Evolutionary conservation across 371 early-diverging fungal genomes (phyloP).

Genomic region (Entomophthora muscae): DNA sequence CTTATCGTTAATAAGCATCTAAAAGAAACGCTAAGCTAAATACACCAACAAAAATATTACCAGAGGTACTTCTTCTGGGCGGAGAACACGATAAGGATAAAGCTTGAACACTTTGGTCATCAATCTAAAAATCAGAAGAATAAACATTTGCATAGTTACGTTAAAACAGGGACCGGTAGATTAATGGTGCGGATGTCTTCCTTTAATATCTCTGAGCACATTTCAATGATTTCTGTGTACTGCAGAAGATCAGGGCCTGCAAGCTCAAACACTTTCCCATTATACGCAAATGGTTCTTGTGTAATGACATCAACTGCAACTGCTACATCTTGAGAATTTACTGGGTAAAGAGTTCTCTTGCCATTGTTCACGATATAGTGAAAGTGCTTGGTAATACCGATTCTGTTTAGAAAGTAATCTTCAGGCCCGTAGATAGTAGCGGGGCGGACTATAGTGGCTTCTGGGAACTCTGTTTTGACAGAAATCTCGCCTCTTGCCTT

Average conservation of each 20-base stretch:
- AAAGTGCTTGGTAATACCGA: conserved; percentile 37
- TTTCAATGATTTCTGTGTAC: conserved; percentile 44
- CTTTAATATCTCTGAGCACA: conserved; percentile 54
- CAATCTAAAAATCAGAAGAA: conserved; percentile 10
- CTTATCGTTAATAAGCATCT: conserved; percentile 5
- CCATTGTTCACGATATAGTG: conserved; percentile 31
- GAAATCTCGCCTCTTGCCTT: conserved; percentile 86
- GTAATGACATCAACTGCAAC: conserved; percentile 55
- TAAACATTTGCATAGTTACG: conserved; percentile 14
- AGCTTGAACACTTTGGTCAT: conserved; percentile 22
- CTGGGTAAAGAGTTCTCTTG: conserved; percentile 60
- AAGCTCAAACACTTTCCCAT: conserved; percentile 77
- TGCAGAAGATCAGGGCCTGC: conserved; percentile 70
- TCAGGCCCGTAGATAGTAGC: conserved; percentile 80
- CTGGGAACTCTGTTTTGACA: conserved; percentile 72
- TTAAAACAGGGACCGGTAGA: conserved; percentile 51
- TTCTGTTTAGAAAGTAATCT: conserved; percentile 80
- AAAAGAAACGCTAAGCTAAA: background rate
- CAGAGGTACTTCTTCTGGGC: conserved; percentile 41
- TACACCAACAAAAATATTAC: background rate
- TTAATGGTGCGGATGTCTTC: conserved; percentile 35
- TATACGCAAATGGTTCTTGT: conserved; percentile 40
- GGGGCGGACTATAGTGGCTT: conserved; percentile 86
- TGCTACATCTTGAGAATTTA: conserved; percentile 79
- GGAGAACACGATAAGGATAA: conserved; percentile 38